Evolutionary conservation across 192 early-diverging fungal species (phyloP).

Genomic region (Podila minutissima): DNA sequence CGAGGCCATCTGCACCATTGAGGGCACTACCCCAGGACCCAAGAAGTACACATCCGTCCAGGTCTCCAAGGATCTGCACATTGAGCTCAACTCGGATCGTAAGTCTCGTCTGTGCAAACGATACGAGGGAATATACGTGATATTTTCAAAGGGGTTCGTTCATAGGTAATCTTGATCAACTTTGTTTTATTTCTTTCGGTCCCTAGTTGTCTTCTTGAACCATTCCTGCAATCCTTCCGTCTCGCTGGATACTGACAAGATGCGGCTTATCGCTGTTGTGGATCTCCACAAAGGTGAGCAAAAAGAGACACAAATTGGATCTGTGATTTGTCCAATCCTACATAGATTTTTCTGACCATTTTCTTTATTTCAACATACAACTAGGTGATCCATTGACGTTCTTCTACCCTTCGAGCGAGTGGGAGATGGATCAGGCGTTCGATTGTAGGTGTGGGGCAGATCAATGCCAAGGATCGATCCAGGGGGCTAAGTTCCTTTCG

Average conservation of each 20-base stretch:
- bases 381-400: slow-evolving; percentile 57
- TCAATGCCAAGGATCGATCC: slow-evolving; percentile 56
- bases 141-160: not conserved
- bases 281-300: slow-evolving; percentile 53
- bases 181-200: not conserved
- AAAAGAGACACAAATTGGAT: not conserved
- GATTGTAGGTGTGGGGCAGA: slow-evolving; percentile 60
- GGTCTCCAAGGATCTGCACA: slow-evolving; percentile 51
- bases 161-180: not conserved
- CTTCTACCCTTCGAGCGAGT: slow-evolving; percentile 68
- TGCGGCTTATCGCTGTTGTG: slow-evolving; percentile 44
- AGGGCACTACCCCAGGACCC: slow-evolving; percentile 55
- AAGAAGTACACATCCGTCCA: slow-evolving; percentile 65
- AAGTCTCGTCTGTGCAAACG: not conserved
- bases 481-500: slow-evolving; percentile 56
- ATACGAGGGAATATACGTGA: not conserved
- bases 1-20: slow-evolving; percentile 46
- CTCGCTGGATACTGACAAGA: slow-evolving; percentile 51
- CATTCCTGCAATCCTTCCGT: slow-evolving; percentile 57
- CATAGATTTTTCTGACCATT: not conserved
- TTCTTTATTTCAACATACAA: not conserved
- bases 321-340: not conserved
- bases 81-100: slow-evolving; percentile 64
- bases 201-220: slow-evolving; percentile 53
- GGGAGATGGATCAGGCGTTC: slow-evolving; percentile 71